Evolutionary conservation across 2,329 filamentous ascomycete species (phyloP), one percentile per base, ranked within the genome.

Genomic region (Colletotrichum sp.): DNA sequence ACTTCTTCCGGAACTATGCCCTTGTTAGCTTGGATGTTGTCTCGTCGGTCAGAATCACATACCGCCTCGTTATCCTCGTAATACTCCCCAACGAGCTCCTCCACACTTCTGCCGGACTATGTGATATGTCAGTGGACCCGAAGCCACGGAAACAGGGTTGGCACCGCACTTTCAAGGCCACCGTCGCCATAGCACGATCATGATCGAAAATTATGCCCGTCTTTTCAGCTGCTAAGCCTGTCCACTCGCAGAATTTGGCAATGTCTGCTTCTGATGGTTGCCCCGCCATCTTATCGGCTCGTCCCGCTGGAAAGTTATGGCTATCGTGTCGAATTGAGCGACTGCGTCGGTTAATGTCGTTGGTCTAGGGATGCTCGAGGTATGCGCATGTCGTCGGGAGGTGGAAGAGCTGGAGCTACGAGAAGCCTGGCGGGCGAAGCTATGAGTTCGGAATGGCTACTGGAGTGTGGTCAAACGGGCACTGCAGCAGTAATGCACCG

Each of bases 51-150:
- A 62, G 16, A 33, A 57, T 66, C 27, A 69, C 47, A 73, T 67
- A 76, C 66, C 74, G 77, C 21, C 12, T 69, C 80, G 5, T 85
- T 76, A 63, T 87, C 83, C 75, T 91, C 88, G 66, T 87, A 89
- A 76, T 84, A 91, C 67, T 91, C 87, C 70, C 84, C 84, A 1
- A 89, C 79, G 3, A 91, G 90, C 27, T 83, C 80, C 58, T 88
- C 83, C 38, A 87, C 77, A 76, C 88, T 86, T 58, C 86, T 83
- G 43, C 83, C 84, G 75, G 90, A 84, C 73, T 79, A 81, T 82
- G 83, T 58, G 11, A 24, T 38, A 34, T 6, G 31, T 72, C 54
- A 72, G 72, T 43, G 13, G n/a, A 47, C 33, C 29, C 33, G 18
- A 29, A 54, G 29, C 27, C n/a, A 57, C 9, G 66, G 69, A 24